Evolutionary conservation across 805 yeast genomes (phyloP).

Genomic region (Cyberlindnera japonica): DNA sequence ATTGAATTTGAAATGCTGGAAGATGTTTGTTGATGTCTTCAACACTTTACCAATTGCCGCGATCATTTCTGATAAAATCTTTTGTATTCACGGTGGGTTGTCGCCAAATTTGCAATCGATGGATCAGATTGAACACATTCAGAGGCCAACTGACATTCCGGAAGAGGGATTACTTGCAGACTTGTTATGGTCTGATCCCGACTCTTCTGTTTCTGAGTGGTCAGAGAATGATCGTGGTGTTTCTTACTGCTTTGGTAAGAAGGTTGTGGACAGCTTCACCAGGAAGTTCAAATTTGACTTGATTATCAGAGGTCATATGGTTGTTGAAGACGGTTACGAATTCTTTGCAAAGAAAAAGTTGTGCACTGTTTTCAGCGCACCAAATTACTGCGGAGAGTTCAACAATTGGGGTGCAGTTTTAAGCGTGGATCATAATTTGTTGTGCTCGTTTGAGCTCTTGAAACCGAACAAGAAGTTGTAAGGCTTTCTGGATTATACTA

Average conservation of each 20-base stretch:
- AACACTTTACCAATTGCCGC: conserved; percentile 96
- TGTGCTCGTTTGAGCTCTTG: conserved; percentile 89
- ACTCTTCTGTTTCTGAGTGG: conserved; percentile 57
- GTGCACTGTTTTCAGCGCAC: conserved; percentile 79
- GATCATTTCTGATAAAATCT: conserved; percentile 90
- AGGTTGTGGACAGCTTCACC: conserved; percentile 68
- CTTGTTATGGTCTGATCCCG: conserved; percentile 82
- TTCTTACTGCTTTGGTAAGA: conserved; percentile 70
- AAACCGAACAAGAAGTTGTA: conserved; percentile 53
- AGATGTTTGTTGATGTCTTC: conserved; percentile 87
- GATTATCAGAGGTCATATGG: conserved; percentile 84
- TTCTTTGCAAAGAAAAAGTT: conserved; percentile 70
- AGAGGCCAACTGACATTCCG: conserved; percentile 81
- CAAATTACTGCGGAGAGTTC: conserved; percentile 60
- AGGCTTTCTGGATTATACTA: background rate
- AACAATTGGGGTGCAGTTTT: conserved; percentile 97
- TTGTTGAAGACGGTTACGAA: conserved; percentile 85
- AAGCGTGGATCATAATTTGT: conserved; percentile 88
- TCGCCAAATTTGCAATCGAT: conserved; percentile 66
- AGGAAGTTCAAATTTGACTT: conserved; percentile 66
- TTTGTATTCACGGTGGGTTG: conserved; percentile 83
- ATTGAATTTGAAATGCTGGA: conserved; percentile 91
- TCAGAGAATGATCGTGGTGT: conserved; percentile 82
- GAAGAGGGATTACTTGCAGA: conserved; percentile 77
- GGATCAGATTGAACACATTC: conserved; percentile 65